Percentiles rank a stretch among this genome's conserved stretches.
These are phyloP conservation scores for Prunus davidiana DNA, from an alignment of 306 rosid genomes.

Conservation along the genomic window DNA sequence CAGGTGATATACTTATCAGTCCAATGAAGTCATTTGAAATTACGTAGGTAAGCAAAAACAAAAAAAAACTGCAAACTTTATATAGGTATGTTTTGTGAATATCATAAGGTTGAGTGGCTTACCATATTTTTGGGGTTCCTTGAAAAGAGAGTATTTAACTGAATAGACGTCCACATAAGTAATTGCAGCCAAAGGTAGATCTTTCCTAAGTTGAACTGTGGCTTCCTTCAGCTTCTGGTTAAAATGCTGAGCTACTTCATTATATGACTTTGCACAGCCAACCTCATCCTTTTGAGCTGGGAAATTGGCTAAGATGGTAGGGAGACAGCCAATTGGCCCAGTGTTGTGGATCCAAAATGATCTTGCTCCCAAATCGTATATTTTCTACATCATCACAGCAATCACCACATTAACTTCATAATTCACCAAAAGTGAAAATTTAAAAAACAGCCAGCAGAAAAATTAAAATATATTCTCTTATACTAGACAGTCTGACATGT, in stretches of 20 bases:
- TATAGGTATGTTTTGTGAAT: neutral
- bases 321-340: constrained; percentile 63
- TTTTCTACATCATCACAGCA: constrained; percentile 19
- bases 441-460: neutral
- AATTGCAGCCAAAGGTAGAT: constrained; percentile 46
- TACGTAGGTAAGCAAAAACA: too few relatives aligned
- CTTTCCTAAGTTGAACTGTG: constrained; percentile 34
- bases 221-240: constrained; percentile 45
- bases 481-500: too few relatives aligned
- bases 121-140: constrained; percentile 44
- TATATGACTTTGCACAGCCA: constrained; percentile 51
- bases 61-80: too few relatives aligned
- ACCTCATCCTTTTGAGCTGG: constrained; percentile 24
- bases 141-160: constrained; percentile 31
- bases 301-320: constrained; percentile 5
- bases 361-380: constrained; percentile 42
- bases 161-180: constrained; percentile 48
- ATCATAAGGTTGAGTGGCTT: neutral
- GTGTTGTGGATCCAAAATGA: constrained; percentile 69
- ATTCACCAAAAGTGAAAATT: neutral
- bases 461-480: too few relatives aligned
- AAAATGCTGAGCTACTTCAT: constrained; percentile 49
- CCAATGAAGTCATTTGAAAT: too few relatives aligned
- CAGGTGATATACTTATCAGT: too few relatives aligned
- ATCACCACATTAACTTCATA: neutral